Evolutionary conservation across 148 eudicot genomes (phyloP), one percentile per base, ranked within the genome.

Genomic region (Rhododendron williamsianum): DNA sequence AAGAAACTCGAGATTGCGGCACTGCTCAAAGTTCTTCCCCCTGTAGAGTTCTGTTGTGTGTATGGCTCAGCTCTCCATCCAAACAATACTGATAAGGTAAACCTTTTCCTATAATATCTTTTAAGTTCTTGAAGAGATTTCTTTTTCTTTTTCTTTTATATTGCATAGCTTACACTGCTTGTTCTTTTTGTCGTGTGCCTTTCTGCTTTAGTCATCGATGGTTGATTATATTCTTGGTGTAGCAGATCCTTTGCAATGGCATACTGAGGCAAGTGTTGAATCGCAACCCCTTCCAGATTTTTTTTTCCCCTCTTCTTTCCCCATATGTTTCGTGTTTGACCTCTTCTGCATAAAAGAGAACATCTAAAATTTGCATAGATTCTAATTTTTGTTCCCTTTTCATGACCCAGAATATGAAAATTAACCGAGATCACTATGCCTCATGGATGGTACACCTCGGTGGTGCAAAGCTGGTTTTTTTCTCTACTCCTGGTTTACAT

Each of bases 31-130:
- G 85, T 74, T 84, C 98, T 97, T n/a, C 99, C 99, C 38, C 95
- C 96, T n/a, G 94, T 97, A 49, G 98, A 94, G 35, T 97, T 97
- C 76, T 93, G 98, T 82, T 97, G 98, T 90, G 86, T 94, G 48
- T 97, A 97, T 88, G 99, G 99, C 76, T 97, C 99, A 80, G 87
- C 89, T 72, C 95, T 97, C 84, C 98, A 97, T 86, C 99, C 98
- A 52, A 97, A 92, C 87, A 93, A 94, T 84, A 73, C 46, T 69
- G 95, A 92, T 69, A 85, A 97, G 97, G 98, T 96, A 86, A 85
- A 46, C 72, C 19, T 81, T 86, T 78, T 67, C 30, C 19, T 81
- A 38, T n/a, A 78, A 38, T n/a, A 46, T 6, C 11, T 78, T 48
- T 21, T 82, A 13, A n/a, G 30, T 71, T 45, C 23, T 49, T 4